Base-by-base conservation (phyloP, 2,329 filamentous ascomycete species). In the Curvularia spicifera region DNA sequence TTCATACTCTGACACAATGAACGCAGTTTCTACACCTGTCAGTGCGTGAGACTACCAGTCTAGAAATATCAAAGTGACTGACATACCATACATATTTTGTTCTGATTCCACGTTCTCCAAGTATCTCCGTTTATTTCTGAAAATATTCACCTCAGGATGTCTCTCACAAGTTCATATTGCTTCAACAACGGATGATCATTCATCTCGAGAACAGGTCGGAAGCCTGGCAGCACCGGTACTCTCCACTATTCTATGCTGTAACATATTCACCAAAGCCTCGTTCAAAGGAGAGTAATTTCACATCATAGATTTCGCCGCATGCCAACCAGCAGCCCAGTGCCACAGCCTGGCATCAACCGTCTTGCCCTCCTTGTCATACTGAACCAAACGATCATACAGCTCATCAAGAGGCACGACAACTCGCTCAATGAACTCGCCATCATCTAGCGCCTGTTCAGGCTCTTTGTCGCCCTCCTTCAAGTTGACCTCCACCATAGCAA, bases 351-450 rank as follows among this genome's bases (percentile, higher is more conserved):
- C 84, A 57, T 84, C 82, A 9, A 87, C 82, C 60, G 77, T 81
- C 68, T 84, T 82, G 10, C 84, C 80, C 71, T 79, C 76, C 61
- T 78, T 71, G 20, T 73, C 74, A 52, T 77, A 81, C 75, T 76
- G 71, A 51, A 78, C 81, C 56, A 88, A 70, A 53, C 82, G 78
- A 33, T 83, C 80, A 71, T 86, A 87, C 43, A 88, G 73, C 69
- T 86, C 82, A 22, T 76, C 70, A 13, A 88, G 70, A 44, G 85
- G 85, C 49, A 88, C 81, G 20, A 87, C 78, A 1, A 87, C 81
- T n/a, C 84, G 76, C 74, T 87, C 79, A 59, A 88, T 88, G 68
- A 84, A 82, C 76, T 87, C 85, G 9, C 85, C 85, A 51, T 87
- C 85, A 56, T 88, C 85, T 33, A 87, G 76, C 49, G 81, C 78